These are phyloP conservation scores for Cymodocea nodosa DNA, from an alignment of 116 monocot genomes.

Conservation along the genomic window DNA sequence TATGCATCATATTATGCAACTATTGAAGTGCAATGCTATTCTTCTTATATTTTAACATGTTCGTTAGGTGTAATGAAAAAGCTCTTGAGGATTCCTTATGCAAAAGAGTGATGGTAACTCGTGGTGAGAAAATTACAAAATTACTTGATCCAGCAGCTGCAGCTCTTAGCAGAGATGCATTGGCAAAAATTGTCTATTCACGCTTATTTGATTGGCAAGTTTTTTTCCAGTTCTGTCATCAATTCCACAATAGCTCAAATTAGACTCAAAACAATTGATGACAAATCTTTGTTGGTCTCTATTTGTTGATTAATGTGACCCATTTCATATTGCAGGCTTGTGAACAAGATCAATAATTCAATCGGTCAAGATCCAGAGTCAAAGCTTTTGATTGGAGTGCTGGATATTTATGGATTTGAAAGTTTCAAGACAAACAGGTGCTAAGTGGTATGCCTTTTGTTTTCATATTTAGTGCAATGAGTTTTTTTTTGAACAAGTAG, in stretches of 20 bases:
- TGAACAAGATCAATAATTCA: slow-evolving; percentile 77
- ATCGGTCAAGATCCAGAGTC: slow-evolving; percentile 95
- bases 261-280: not conserved
- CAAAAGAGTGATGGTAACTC: slow-evolving; percentile 85
- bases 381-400: slow-evolving; percentile 73
- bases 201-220: slow-evolving; percentile 84
- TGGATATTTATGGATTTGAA: slow-evolving; percentile 99
- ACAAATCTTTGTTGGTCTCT: not conserved
- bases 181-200: slow-evolving; percentile 84
- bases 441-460: slow-evolving; percentile 31
- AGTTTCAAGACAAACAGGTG: slow-evolving; percentile 81
- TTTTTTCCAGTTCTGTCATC: not conserved
- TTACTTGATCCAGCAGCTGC: slow-evolving; percentile 64
- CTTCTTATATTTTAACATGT: not conserved
- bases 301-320: not conserved
- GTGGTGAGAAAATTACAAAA: slow-evolving; percentile 88
- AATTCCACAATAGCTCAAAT: not conserved
- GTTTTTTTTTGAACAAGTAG: no score
- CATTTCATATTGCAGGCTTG: slow-evolving; percentile 53
- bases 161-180: slow-evolving; percentile 68
- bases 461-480: not conserved
- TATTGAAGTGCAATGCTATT: not conserved
- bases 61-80: slow-evolving; percentile 64
- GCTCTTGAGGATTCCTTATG: slow-evolving; percentile 78
- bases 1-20: slow-evolving; percentile 15